These are phyloP conservation scores for Kwoniella shandongensis DNA, from an alignment of 768 basidiomycete genomes.

Conservation along the genomic window DNA sequence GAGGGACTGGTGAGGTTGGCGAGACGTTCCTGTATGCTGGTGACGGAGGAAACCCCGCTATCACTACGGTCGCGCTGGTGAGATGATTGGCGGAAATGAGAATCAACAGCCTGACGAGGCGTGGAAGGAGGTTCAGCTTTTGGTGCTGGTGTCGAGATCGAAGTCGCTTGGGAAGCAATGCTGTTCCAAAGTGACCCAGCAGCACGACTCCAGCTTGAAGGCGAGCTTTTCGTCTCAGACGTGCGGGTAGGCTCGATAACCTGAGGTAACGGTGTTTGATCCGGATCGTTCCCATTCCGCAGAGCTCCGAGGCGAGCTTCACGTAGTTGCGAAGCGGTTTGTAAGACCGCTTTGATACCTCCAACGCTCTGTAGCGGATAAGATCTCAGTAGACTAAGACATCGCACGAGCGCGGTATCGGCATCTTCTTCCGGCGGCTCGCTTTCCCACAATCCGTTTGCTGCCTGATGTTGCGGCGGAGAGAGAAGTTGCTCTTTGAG, in stretches of 20 bases:
- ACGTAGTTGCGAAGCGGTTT: slow-evolving; percentile 27
- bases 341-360: slow-evolving; percentile 27
- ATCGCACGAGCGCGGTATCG: slow-evolving; percentile 27
- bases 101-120: neutral
- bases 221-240: neutral
- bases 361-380: slow-evolving; percentile 42
- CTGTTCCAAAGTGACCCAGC: neutral
- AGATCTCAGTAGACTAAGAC: slow-evolving; percentile 29
- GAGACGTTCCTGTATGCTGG: slow-evolving; percentile 15
- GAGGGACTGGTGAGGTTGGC: slow-evolving; percentile 5
- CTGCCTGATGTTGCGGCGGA: neutral
- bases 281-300: slow-evolving; percentile 21
- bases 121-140: neutral
- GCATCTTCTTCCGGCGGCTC: slow-evolving; percentile 23
- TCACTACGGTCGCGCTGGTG: slow-evolving; percentile 8
- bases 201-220: neutral
- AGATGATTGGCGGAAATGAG: neutral
- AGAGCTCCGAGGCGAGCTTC: slow-evolving; percentile 26
- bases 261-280: neutral
- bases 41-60: slow-evolving; percentile 5
- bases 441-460: slow-evolving; percentile 9
- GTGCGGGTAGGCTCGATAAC: neutral
- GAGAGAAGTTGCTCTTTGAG: slow-evolving; percentile 29
- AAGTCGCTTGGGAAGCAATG: neutral
- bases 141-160: neutral